Evolutionary conservation across 2,329 filamentous ascomycete species (phyloP), one percentile per base, ranked within the genome.

Genomic region (Pestalotiopsis sp.): DNA sequence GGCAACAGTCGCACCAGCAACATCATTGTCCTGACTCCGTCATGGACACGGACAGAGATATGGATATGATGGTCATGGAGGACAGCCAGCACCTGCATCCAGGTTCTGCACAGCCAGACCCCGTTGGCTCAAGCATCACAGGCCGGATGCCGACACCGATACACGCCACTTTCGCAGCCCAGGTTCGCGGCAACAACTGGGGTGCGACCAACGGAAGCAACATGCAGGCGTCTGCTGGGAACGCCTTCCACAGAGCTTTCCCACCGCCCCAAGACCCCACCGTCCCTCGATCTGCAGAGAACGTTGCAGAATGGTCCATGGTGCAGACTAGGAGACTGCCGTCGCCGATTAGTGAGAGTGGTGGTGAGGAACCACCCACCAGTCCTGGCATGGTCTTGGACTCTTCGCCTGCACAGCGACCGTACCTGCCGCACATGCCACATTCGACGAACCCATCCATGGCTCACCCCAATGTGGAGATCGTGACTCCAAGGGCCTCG

Each of bases 71-170:
- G 73, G 81, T 85, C 36, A 38, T 25, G 13, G 66, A 67, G 52
- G 57, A 38, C 9, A 31, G 2, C 67, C 81, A 84, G 69, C 76
- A 74, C 17, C 70, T 79, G n/a, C 74, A 75, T 2, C 76, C 80
- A 0, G 78, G 74, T 3, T 69, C 76, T 4, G 74, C 74, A 17
- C 80, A 81, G 31, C 76, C 75, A 4, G 78, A 81, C 41, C 72
- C 72, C 9, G 62, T 75, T 38, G 75, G 74, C 9, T 67, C 78
- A n/a, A 80, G 74, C 68, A 73, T 80, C 60, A 80, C 80, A 23
- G 82, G 83, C 68, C 86, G 87, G 62, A 84, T 89, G 77, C 87
- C 87, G 2, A 89, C 88, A 2, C 87, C 87, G 2, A 89, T 89
- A n/a, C 84, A 89, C 71, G 85, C 85, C 69, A 87, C 79, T 65